Evolutionary conservation across 495 filamentous ascomycete species (phyloP), one percentile per base, ranked within the genome.

Genomic region (Penicillium odoratum): DNA sequence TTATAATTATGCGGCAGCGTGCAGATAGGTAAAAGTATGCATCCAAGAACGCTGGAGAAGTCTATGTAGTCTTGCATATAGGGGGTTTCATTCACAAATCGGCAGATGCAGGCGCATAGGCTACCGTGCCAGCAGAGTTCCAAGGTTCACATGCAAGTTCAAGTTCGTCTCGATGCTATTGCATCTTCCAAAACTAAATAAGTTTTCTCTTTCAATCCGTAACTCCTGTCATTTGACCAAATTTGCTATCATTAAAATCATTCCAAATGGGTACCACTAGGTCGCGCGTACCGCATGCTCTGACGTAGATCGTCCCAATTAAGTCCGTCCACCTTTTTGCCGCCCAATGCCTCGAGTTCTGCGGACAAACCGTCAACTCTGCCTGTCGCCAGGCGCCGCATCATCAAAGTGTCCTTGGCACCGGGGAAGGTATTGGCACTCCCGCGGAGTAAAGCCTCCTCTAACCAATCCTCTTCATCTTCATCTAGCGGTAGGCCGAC

Each of bases 401-500:
- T 85, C 71, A 87, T 78, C 29, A 89, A 75, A 0, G 89, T 87
- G 57, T 90, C 87, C 61, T 77, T 86, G 1, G 88, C 82, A 0
- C 82, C 84, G 50, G 80, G 81, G 1, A 85, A 67, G n/a, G 74
- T 75, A 57, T 76, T 83, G 8, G 85, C 88, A 46, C 81, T 84
- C 15, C 87, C 87, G 29, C 77, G 74, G 7, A 81, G 71, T 36
- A 94, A 65, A 52, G 78, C 83, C 15, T 86, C 81, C 52, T 84
- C 82, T 52, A 93, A 84, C 89, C 90, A 93, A 42, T 68, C 60
- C 65, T 91, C 88, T 71, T 94, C 90, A 36, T 82, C 76, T 7
- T 76, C 74, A 52, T 80, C 82, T 29, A 92, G 81, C 4, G 90
- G 88, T 58, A 92, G 71, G 58, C 83, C 85, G 31, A 89, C 83